phyloP scores from a whole-genome alignment of 2,329 filamentous ascomycete species.

The Cercospora brassicicola region DNA sequence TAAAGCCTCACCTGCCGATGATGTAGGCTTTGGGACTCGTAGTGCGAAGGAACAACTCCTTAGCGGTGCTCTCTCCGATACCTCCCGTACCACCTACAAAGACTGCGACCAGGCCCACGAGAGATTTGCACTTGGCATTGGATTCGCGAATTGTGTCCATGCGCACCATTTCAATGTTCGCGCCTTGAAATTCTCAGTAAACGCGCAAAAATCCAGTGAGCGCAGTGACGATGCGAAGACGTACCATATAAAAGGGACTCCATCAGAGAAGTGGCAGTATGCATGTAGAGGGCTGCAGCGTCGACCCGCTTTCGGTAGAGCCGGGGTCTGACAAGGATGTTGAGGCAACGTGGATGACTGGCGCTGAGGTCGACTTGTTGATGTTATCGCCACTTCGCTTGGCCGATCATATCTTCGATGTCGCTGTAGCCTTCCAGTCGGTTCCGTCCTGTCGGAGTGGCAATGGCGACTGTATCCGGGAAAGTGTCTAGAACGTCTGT shows the following conservation, averaged over 20 bases:
- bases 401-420: neutral
- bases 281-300: neutral
- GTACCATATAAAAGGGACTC: slow-evolving; percentile 15
- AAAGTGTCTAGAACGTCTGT: neutral
- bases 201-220: neutral
- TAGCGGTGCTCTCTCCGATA: slow-evolving; percentile 47
- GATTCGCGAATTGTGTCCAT: slow-evolving; percentile 37
- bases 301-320: neutral
- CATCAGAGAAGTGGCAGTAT: neutral
- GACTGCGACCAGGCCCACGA: slow-evolving; percentile 38
- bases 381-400: neutral
- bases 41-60: slow-evolving; percentile 45
- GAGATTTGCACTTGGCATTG: slow-evolving; percentile 34
- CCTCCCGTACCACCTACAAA: slow-evolving; percentile 49
- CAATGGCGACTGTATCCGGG: neutral
- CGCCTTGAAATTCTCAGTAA: slow-evolving; percentile 16
- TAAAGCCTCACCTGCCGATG: slow-evolving; percentile 39
- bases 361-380: neutral
- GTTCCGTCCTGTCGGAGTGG: neutral
- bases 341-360: neutral
- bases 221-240: neutral
- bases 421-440: neutral
- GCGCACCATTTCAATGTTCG: slow-evolving; percentile 27
- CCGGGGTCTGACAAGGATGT: neutral
- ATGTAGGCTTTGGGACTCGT: slow-evolving; percentile 46